Evolutionary conservation across 2,329 filamentous ascomycete species (phyloP).

Genomic region (Botrytis pseudocinerea): DNA sequence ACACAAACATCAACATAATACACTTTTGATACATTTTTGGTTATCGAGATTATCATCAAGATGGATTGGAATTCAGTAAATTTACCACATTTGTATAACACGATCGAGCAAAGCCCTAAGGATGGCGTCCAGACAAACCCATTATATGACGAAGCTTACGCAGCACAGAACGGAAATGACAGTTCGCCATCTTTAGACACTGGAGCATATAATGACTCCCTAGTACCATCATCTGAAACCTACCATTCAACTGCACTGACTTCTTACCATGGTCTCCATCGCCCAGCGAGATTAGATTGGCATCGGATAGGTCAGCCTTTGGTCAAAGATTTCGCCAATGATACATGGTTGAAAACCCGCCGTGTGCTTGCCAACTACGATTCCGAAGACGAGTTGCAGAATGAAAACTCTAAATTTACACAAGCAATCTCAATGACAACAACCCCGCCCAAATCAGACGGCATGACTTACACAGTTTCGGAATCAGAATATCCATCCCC

Average conservation of each 20-base stretch:
- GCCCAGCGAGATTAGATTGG: constrained; percentile 12
- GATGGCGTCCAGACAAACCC: background rate
- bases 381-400: background rate
- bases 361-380: background rate
- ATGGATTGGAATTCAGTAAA: constrained; percentile 14
- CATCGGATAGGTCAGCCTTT: background rate
- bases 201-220: background rate
- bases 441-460: background rate
- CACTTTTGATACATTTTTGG: background rate
- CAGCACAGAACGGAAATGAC: background rate
- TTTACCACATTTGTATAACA: constrained; percentile 9
- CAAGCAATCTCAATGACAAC: background rate
- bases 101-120: no score
- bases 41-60: constrained; percentile 11
- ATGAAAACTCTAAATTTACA: background rate
- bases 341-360: background rate
- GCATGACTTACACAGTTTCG: background rate
- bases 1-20: constrained; percentile 5
- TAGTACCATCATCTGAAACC: background rate
- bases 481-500: background rate
- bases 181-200: background rate
- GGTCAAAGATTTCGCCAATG: background rate
- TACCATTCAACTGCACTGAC: background rate
- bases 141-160: background rate
- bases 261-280: background rate